Conservation (phyloP, 805 yeast genomes). For the Starmerella vaccinii region DNA sequence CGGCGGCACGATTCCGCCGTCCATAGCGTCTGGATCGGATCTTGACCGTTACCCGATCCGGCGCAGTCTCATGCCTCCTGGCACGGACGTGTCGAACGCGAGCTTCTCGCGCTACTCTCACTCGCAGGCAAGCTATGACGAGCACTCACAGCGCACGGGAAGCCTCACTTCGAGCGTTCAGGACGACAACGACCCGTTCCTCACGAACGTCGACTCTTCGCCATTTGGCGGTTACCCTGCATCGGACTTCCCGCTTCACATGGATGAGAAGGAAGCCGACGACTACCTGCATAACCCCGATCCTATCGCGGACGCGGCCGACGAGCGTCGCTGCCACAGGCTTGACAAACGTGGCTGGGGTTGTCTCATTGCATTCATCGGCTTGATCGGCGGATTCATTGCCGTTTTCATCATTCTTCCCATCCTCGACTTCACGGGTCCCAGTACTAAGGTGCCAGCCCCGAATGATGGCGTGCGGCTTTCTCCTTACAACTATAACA, state of each 20-base stretch:
- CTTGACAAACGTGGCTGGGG: conserved; percentile 33
- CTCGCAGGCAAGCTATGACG: conserved; percentile 15
- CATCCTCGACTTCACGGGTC: conserved; percentile 70
- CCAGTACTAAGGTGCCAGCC: conserved; percentile 32
- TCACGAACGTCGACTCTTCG: conserved; percentile 33
- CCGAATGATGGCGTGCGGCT: conserved; percentile 34
- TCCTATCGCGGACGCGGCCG: conserved; percentile 81
- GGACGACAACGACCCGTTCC: conserved; percentile 25
- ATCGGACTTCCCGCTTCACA: conserved; percentile 73
- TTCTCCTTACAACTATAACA: conserved; percentile 48
- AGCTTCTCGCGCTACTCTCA: conserved; percentile 19
- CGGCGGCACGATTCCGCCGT: conserved; percentile 13
- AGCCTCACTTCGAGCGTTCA: conserved; percentile 18
- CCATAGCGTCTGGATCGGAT: conserved; percentile 24
- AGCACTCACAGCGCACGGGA: conserved; percentile 14
- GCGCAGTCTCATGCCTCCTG: conserved; percentile 18
- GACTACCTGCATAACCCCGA: conserved; percentile 95
- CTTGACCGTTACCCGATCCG: conserved; percentile 33
- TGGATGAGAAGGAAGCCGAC: conserved; percentile 91
- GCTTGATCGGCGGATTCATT: conserved; percentile 50
- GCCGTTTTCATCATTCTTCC: conserved; percentile 73
- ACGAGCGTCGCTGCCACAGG: conserved; percentile 39
- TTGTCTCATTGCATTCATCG: conserved; percentile 35
- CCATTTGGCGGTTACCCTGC: conserved; percentile 99
- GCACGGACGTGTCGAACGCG: conserved; percentile 13